Evolutionary conservation across 495 filamentous ascomycete genomes (phyloP), one percentile per base, ranked within the genome.

Genomic region (Letharia columbiana): DNA sequence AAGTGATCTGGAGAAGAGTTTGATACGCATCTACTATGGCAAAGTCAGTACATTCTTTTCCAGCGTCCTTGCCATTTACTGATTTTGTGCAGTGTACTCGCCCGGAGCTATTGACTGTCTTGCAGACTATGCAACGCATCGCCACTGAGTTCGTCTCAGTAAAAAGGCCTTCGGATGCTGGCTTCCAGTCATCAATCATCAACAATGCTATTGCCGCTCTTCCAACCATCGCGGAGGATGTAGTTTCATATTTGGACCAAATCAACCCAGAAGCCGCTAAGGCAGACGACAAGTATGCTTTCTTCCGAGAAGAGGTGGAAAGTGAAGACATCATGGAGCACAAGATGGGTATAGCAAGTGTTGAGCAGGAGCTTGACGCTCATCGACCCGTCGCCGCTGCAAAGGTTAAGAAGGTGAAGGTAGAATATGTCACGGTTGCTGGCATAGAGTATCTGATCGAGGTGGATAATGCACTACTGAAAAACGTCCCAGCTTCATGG

Each of bases 401-500:
- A 47, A 90, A 86, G 60, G 71, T 95, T 3, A 81, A 83, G 61
- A 89, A 86, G 72, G 89, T 84, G 69, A 83, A 80, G 44, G 84
- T 93, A 4, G 80, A 82, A 2, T 98, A 96, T 71, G 83, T 86
- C 15, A 91, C 89, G 2, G 89, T 92, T 4, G 81, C 91, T 17
- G 91, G 91, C 3, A 94, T 99, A 62, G 94, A 99, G 71, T 98
- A 92, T 73, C 84, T 98, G 10, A 88, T 98, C 72, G 95, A 97
- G 74, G 85, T 99, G 20, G 82, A 89, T 62, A 97, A 96, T 73
- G 82, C 73, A 15, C 82, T 89, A 56, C 77, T 96, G 60, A 92
- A 90, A 71, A 83, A 87, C 50, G 89, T 99, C 13, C 94, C 94
- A 11, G 93, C 94, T 57, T 92, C 88, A 6, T 99, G 94, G 94